Conservation (phyloP, 208 protist genomes). For the Acanthamoeba polyphaga region DNA sequence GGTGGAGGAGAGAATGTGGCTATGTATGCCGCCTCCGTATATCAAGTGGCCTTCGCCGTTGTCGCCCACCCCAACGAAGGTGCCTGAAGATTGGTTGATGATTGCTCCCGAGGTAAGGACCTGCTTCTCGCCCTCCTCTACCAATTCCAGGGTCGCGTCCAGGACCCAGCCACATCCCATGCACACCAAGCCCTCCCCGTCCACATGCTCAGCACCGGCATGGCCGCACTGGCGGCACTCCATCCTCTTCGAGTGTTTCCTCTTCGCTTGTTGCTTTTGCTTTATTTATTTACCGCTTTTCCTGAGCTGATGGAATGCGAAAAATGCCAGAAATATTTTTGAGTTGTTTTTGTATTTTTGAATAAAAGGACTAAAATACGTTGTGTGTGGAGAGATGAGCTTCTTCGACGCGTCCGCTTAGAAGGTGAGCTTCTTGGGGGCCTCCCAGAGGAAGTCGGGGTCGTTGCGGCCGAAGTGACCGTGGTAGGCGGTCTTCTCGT, state of each 20-base stretch:
- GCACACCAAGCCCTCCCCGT: background rate
- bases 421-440: slow-evolving; percentile 96
- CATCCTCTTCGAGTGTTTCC: too few species aligned
- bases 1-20: background rate
- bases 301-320: too few species aligned
- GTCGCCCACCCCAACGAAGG: background rate
- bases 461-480: slow-evolving; percentile 99
- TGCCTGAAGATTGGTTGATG: background rate
- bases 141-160: background rate
- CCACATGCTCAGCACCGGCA: background rate
- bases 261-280: too few species aligned
- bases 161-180: slow-evolving; percentile 7
- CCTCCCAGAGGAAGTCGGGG: slow-evolving; percentile 98
- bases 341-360: background rate
- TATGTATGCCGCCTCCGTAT: background rate
- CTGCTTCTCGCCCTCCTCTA: background rate
- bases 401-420: slow-evolving; percentile 71
- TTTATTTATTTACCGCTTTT: too few species aligned
- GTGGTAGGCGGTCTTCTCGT: slow-evolving; percentile 97
- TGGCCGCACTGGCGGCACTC: too few species aligned
- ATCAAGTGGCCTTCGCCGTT: background rate
- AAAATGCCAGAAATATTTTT: background rate
- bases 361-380: background rate
- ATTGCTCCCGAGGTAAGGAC: background rate
- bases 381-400: background rate